These are phyloP conservation scores for Tolypocladium sp. DNA, from an alignment of 2,329 filamentous ascomycete species.

Conservation along the genomic window DNA sequence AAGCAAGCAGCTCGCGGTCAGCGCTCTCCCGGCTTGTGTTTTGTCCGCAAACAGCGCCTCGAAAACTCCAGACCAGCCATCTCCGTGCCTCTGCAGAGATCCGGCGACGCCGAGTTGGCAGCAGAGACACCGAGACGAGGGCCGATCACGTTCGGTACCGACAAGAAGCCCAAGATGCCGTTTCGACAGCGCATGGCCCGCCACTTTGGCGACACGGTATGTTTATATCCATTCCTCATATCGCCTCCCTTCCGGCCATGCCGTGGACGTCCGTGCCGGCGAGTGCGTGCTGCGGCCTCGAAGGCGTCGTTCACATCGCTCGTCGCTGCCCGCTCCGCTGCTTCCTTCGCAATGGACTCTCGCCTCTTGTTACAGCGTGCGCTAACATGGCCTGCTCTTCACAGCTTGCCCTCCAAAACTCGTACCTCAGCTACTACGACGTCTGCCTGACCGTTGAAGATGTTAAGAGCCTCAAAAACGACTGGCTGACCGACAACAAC, in stretches of 20 bases:
- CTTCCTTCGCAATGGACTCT: background rate
- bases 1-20: slow-evolving; percentile 2
- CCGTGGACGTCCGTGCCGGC: background rate
- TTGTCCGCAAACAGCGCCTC: slow-evolving; percentile 3
- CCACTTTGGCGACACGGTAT: slow-evolving; percentile 38
- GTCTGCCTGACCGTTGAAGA: slow-evolving; percentile 70
- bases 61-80: slow-evolving; percentile 1
- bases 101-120: background rate
- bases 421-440: slow-evolving; percentile 32
- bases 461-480: slow-evolving; percentile 76
- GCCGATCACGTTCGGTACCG: background rate
- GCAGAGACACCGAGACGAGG: background rate
- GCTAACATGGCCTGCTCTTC: background rate
- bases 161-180: slow-evolving; percentile 19
- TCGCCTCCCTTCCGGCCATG: background rate
- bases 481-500: slow-evolving; percentile 97
- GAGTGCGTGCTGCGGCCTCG: background rate
- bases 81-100: background rate
- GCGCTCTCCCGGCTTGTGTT: slow-evolving; percentile 3
- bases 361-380: background rate
- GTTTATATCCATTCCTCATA: slow-evolving; percentile 7
- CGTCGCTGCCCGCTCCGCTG: background rate
- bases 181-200: slow-evolving; percentile 34
- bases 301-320: background rate
- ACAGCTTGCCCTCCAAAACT: slow-evolving; percentile 40